Conservation (phyloP, 2,329 filamentous ascomycete species). For the Orbilia oligospora region DNA sequence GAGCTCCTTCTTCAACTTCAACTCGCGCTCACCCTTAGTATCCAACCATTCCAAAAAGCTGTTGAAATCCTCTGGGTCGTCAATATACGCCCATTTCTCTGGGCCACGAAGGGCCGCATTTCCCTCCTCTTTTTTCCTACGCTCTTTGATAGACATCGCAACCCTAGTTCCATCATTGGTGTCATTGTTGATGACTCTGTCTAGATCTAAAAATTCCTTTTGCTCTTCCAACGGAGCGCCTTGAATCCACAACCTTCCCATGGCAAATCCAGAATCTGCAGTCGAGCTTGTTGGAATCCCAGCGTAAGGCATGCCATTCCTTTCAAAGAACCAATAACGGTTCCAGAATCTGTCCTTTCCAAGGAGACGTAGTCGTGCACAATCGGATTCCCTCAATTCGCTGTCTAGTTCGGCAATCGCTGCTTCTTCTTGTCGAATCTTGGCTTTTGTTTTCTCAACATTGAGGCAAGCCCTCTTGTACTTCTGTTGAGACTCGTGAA, state of each 20-base stretch:
- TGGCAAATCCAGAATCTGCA: conserved; percentile 87
- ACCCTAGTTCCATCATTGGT: conserved; percentile 62
- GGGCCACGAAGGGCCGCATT: conserved; percentile 82
- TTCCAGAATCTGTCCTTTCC: conserved; percentile 99
- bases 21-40: conserved; percentile 85
- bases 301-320: conserved; percentile 96
- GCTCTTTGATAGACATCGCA: conserved; percentile 78
- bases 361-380: conserved; percentile 87
- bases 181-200: conserved; percentile 58
- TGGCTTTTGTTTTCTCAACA: conserved; percentile 86
- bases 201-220: conserved; percentile 73
- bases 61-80: conserved; percentile 83
- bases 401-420: conserved; percentile 89
- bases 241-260: conserved; percentile 96
- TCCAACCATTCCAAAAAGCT: conserved; percentile 90
- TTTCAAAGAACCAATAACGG: conserved; percentile 98
- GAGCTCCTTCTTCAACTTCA: conserved; percentile 89
- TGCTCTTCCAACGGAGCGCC: conserved; percentile 91
- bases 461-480: conserved; percentile 89
- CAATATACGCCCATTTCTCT: conserved; percentile 90
- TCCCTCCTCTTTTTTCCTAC: conserved; percentile 89
- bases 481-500: conserved; percentile 86
- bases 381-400: conserved; percentile 93
- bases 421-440: conserved; percentile 84
- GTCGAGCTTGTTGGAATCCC: conserved; percentile 91